Evolutionary conservation across 2,329 filamentous ascomycete genomes (phyloP).

Genomic region (Ceratocystis alfenasii): DNA sequence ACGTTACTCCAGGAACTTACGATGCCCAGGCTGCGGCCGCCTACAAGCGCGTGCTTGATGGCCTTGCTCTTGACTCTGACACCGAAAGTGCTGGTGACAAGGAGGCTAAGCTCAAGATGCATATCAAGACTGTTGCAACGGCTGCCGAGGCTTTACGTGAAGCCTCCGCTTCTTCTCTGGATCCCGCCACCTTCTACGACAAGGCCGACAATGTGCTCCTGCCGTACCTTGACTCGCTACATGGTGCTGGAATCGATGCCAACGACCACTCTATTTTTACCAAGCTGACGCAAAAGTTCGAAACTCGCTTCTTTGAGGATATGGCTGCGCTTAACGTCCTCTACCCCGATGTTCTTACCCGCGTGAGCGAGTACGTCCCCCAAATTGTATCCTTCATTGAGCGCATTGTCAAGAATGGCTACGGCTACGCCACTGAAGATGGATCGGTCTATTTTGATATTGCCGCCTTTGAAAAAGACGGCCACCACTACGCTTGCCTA

Average conservation of each 20-base stretch:
- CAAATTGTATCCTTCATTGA: slow-evolving; percentile 80
- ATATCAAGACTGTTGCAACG: slow-evolving; percentile 52
- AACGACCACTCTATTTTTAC: slow-evolving; percentile 66
- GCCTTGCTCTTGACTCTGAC: slow-evolving; percentile 44
- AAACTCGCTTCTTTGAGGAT: slow-evolving; percentile 76
- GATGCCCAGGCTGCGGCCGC: slow-evolving; percentile 37
- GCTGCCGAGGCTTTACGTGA: slow-evolving; percentile 31
- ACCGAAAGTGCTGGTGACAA: slow-evolving; percentile 54
- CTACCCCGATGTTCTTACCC: slow-evolving; percentile 66
- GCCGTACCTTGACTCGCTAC: slow-evolving; percentile 65
- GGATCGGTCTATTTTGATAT: slow-evolving; percentile 96
- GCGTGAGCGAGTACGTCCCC: slow-evolving; percentile 85
- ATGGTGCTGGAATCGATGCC: slow-evolving; percentile 50
- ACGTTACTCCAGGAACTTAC: slow-evolving; percentile 38
- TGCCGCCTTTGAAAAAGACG: slow-evolving; percentile 66
- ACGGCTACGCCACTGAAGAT: slow-evolving; percentile 61
- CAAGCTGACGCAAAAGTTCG: slow-evolving; percentile 72
- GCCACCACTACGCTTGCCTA: slow-evolving; percentile 74
- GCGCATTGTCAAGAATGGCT: slow-evolving; percentile 70
- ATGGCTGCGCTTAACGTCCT: slow-evolving; percentile 79
- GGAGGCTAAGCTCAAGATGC: slow-evolving; percentile 84
- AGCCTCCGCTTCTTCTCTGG: slow-evolving; percentile 32
- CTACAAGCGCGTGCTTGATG: slow-evolving; percentile 44
- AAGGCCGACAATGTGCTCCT: slow-evolving; percentile 57
- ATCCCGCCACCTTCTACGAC: slow-evolving; percentile 39